Evolutionary conservation across 1,139 yeast species (phyloP).

Genomic region (Pichia cactophila): DNA sequence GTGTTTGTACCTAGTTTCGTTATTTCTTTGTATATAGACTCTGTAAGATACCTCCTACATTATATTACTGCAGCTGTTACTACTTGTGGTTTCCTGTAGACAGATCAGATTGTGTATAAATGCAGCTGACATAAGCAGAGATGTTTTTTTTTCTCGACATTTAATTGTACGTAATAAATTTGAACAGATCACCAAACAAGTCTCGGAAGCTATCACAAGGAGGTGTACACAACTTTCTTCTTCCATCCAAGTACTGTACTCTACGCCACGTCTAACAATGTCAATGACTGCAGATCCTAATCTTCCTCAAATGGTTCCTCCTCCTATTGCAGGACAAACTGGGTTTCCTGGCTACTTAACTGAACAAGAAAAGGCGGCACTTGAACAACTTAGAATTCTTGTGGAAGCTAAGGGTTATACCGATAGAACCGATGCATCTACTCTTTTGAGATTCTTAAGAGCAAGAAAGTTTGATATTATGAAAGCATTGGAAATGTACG

Average conservation of each 20-base stretch:
- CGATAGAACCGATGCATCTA: slow-evolving; percentile 80
- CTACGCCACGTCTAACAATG: background rate
- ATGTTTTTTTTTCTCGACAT: background rate
- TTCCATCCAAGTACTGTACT: background rate
- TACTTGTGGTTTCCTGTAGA: too few relatives aligned
- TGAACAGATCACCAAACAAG: background rate
- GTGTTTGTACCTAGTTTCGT: too few relatives aligned
- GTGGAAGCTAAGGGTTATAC: slow-evolving; percentile 59
- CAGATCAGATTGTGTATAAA: too few relatives aligned
- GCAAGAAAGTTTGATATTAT: slow-evolving; percentile 89
- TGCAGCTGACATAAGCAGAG: background rate
- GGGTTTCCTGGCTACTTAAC: slow-evolving; percentile 84
- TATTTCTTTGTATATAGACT: background rate
- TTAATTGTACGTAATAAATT: background rate
- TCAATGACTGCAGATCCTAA: slow-evolving; percentile 6
- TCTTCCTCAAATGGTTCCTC: slow-evolving; percentile 42
- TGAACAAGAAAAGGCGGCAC: slow-evolving; percentile 53
- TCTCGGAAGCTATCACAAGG: background rate
- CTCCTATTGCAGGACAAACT: slow-evolving; percentile 46
- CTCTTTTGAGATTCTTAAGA: slow-evolving; percentile 75
- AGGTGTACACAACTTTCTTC: background rate
- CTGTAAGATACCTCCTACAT: background rate
- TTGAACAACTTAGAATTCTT: slow-evolving; percentile 51
- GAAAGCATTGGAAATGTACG: slow-evolving; percentile 76
- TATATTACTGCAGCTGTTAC: too few relatives aligned